Conservation (phyloP, 805 yeast genomes). For the Naumovozyma castellii region DNA sequence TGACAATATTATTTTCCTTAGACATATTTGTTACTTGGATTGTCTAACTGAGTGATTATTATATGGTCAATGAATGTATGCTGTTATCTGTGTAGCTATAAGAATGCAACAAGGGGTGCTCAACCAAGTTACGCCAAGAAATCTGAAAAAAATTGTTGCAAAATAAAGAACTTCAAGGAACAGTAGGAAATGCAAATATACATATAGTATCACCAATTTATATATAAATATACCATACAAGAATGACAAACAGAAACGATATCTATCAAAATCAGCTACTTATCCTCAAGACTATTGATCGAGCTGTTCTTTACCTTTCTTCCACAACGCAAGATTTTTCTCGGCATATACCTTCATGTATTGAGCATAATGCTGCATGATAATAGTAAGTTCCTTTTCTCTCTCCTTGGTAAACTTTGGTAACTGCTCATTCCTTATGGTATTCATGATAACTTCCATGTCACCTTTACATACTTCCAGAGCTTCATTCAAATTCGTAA, state of each 20-base stretch:
- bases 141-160: too few relatives aligned
- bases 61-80: too few relatives aligned
- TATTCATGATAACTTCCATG: slow-evolving; percentile 21
- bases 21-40: slow-evolving; percentile 11
- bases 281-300: too few relatives aligned
- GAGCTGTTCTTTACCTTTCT: slow-evolving; percentile 13
- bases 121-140: too few relatives aligned
- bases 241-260: too few relatives aligned
- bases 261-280: too few relatives aligned
- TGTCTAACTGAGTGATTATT: too few relatives aligned
- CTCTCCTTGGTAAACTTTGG: slow-evolving; percentile 22
- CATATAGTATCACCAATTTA: too few relatives aligned
- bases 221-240: too few relatives aligned
- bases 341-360: slow-evolving; percentile 24
- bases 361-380: slow-evolving; percentile 21
- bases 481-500: slow-evolving; percentile 16
- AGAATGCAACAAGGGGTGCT: neutral
- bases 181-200: too few relatives aligned
- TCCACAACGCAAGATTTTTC: slow-evolving; percentile 25
- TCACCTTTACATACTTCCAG: slow-evolving; percentile 25
- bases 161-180: too few relatives aligned
- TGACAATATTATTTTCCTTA: slow-evolving; percentile 4
- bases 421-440: slow-evolving; percentile 27
- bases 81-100: too few relatives aligned
- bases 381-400: slow-evolving; percentile 16